Percentiles rank a stretch among this genome's conserved stretches.
These are phyloP conservation scores for Plectranthus barbatus DNA, from an alignment of 257 asterid species.

Conservation along the genomic window DNA sequence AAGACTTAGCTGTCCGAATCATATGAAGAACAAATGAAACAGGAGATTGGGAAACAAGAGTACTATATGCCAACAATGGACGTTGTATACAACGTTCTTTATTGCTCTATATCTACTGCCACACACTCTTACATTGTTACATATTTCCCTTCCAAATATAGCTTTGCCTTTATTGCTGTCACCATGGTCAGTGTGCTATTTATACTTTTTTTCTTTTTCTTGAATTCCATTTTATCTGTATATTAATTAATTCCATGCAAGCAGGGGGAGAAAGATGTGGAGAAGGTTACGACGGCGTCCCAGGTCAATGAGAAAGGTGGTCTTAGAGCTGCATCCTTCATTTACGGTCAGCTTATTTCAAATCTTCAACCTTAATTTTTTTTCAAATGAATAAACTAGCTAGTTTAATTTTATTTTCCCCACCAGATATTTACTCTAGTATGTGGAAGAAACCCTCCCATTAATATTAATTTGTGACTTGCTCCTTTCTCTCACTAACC, in stretches of 20 bases:
- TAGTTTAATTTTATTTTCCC: too few species aligned
- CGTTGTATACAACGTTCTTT: conserved; percentile 31
- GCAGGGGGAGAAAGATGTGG: conserved; percentile 41
- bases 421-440: too few species aligned
- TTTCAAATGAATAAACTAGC: too few species aligned
- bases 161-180: not conserved
- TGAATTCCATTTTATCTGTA: not conserved
- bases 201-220: not conserved
- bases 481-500: too few species aligned
- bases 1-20: conserved; percentile 9
- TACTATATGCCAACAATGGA: conserved; percentile 16
- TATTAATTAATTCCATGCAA: conserved; percentile 7
- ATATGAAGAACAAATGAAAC: not conserved
- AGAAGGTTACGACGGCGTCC: conserved; percentile 9
- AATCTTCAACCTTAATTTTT: not conserved
- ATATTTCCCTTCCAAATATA: not conserved
- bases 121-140: not conserved
- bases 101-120: conserved; percentile 15
- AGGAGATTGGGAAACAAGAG: conserved; percentile 22
- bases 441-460: too few species aligned
- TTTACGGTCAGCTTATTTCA: conserved; percentile 39
- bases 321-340: conserved; percentile 51
- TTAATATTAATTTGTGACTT: too few species aligned
- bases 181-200: conserved; percentile 19
- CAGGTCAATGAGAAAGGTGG: conserved; percentile 51